Base-by-base conservation (phyloP, 2,329 filamentous ascomycete genomes). In the Neonectria magnoliae region DNA sequence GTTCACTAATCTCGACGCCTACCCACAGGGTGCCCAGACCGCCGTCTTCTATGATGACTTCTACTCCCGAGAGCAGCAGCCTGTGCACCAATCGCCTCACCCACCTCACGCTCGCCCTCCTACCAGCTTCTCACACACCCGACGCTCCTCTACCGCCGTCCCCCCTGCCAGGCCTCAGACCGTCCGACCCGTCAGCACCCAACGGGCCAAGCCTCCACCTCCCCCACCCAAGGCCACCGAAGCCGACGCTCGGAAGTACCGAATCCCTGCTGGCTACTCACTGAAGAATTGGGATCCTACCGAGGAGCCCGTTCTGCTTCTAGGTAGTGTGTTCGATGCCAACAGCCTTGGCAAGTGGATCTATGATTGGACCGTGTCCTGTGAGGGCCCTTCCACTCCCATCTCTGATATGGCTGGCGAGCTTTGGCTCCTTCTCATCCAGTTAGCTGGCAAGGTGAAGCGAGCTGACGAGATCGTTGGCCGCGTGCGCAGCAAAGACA, bases 331-430 rank as follows among this genome's bases (percentile, higher is more conserved):
- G 61, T 98, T 98, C 76, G 96, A 98, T 77, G 93, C 95, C 76
- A 98, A 98, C 86, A 97, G 93, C 27, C 87, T 99, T 31, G 96
- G 96, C 76, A 98, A 98, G 82, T 99, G 96, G 96, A 97, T 99
- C 76, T 99, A 97, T 81, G 96, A 98, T 85, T 99, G 96, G 96
- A 98, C 96, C 18, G 93, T 98, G 68, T 97, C 93, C 83, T 90
- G 91, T 78, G 90, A 97, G 71, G 93, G 93, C 41, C 88, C 93
- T 14, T 88, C 88, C 44, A 93, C 92, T 11, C 93, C 94, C 55
- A 93, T 98, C 76, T 89, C 94, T 57, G 94, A 98, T 70, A 90
- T 97, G 80, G 94, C 96, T 2, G 96, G 95, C 71, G 94, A 98
- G 75, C 86, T 99, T 59, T 99, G 96, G 96, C 87, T 98, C 25